Evolutionary conservation across 441 rosid genomes (phyloP).

Genomic region (Corymbia calophylla): DNA sequence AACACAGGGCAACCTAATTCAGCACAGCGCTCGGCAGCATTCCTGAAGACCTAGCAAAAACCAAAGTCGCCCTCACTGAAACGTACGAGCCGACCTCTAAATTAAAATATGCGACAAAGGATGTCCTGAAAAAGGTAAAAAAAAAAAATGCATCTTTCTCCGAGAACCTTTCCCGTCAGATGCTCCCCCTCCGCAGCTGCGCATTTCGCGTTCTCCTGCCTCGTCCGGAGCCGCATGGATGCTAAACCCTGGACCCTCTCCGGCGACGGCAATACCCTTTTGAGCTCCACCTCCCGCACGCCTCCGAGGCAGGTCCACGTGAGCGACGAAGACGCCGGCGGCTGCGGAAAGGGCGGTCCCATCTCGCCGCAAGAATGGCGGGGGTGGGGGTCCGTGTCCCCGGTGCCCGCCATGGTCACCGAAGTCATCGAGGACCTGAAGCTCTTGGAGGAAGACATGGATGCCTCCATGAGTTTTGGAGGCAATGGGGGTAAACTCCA

Average conservation of each 20-base stretch:
- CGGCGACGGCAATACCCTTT: not conserved
- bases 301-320: constrained; percentile 11
- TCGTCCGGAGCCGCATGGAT: constrained; percentile 20
- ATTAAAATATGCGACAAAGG: not conserved
- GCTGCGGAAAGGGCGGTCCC: constrained; percentile 15
- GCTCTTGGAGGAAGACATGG: constrained; percentile 46
- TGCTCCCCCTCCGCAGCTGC: constrained; percentile 16
- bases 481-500: constrained; percentile 76
- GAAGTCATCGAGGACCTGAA: constrained; percentile 64
- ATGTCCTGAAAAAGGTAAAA: not conserved
- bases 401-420: constrained; percentile 54
- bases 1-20: not conserved
- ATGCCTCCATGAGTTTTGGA: constrained; percentile 61
- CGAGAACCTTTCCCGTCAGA: constrained; percentile 15
- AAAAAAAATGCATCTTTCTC: constrained; percentile 18
- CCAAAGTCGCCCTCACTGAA: not conserved
- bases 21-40: not conserved
- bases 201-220: constrained; percentile 2
- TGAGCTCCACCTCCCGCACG: constrained; percentile 28
- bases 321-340: not conserved
- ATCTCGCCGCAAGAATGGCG: constrained; percentile 66
- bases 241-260: constrained; percentile 13
- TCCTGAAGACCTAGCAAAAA: not conserved
- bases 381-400: constrained; percentile 67
- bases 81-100: not conserved